Conservation (phyloP, 805 yeast genomes). For the Zygoascus bituminiphila region DNA sequence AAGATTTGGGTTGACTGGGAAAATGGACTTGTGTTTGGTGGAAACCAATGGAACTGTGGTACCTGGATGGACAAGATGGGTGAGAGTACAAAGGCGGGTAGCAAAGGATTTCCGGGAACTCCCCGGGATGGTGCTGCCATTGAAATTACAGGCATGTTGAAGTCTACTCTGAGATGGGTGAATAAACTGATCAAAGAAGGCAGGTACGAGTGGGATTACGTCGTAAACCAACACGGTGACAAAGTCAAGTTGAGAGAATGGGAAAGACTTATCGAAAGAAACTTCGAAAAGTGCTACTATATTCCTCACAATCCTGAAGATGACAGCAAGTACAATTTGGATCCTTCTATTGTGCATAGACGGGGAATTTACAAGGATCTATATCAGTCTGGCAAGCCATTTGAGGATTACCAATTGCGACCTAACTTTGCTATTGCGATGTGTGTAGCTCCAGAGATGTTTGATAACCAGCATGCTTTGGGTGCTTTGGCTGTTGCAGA, state of each 20-base stretch:
- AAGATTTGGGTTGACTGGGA: conserved; percentile 75
- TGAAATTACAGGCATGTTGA: conserved; percentile 82
- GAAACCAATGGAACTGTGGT: conserved; percentile 89
- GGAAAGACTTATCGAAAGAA: conserved; percentile 59
- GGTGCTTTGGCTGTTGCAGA: conserved; percentile 70
- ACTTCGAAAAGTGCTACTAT: conserved; percentile 74
- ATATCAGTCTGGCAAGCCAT: conserved; percentile 71
- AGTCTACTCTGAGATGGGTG: conserved; percentile 78
- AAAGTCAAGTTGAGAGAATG: conserved; percentile 54
- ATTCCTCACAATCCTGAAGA: conserved; percentile 58
- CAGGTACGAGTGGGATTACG: conserved; percentile 48
- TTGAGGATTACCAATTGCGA: conserved; percentile 88
- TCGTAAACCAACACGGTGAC: conserved; percentile 50
- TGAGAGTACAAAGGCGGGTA: conserved; percentile 74
- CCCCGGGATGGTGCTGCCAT: conserved; percentile 97
- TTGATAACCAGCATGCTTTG: conserved; percentile 51
- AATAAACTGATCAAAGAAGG: conserved; percentile 47
- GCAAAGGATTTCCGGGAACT: conserved; percentile 92
- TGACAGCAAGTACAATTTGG: conserved; percentile 55
- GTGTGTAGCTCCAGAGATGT: conserved; percentile 91
- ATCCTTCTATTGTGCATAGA: conserved; percentile 62
- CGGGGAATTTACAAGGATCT: conserved; percentile 93
- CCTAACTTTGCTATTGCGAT: conserved; percentile 90
- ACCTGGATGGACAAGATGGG: conserved; percentile 99
- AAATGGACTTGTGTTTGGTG: conserved; percentile 84